phyloP scores from a whole-genome alignment of 2,329 filamentous ascomycete species.

The Talaromyces atroroseus region DNA sequence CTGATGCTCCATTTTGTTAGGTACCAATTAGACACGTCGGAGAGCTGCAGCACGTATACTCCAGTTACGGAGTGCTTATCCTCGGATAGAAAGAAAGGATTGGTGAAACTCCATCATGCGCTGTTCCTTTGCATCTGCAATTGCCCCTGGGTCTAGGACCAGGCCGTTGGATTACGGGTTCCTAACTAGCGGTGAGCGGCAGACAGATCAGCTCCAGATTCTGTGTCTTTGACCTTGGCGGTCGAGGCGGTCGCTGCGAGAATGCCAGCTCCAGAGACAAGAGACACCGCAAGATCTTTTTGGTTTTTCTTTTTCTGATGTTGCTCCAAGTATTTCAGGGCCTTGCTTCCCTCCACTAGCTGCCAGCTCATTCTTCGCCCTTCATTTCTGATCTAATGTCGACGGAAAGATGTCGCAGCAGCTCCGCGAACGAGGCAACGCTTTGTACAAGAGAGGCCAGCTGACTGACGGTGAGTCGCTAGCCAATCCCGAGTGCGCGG shows the following conservation, averaged over 20 bases:
- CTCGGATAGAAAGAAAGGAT: background rate
- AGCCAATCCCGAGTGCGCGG: background rate
- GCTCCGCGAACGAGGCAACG: constrained; percentile 12
- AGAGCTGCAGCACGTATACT: background rate
- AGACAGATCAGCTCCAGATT: constrained; percentile 7
- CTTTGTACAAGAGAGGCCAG: constrained; percentile 12
- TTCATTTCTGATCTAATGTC: background rate
- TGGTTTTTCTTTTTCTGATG: background rate
- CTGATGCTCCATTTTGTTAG: background rate
- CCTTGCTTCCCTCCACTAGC: background rate
- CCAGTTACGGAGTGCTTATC: background rate
- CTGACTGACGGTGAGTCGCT: constrained; percentile 12
- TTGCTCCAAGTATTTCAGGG: background rate
- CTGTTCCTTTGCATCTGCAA: background rate
- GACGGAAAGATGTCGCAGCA: background rate
- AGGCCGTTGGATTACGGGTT: constrained; percentile 1
- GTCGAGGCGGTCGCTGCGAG: background rate
- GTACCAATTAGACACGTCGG: background rate
- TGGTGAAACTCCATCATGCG: background rate
- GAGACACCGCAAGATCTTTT: constrained; percentile 3
- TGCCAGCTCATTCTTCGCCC: background rate
- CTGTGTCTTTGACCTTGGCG: constrained; percentile 2
- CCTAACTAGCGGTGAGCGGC: constrained; percentile 9
- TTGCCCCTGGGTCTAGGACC: background rate
- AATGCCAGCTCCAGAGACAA: background rate